Conservation (phyloP, 441 rosid species). For the Jatropha multifida region DNA sequence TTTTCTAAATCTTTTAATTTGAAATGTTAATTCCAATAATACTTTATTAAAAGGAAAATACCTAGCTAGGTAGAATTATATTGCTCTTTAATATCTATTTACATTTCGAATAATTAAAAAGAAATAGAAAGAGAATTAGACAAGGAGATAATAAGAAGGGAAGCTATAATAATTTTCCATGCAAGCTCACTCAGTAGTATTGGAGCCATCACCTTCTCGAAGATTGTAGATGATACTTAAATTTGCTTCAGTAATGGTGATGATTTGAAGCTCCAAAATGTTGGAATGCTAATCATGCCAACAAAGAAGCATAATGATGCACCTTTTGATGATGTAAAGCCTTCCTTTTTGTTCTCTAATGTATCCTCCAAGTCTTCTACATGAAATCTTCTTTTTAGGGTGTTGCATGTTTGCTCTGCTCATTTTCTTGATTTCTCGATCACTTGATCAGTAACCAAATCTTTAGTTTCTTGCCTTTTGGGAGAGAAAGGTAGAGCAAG, state of each 20-base stretch:
- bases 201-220: too few species aligned
- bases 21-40: too few species aligned
- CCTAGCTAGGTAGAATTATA: not conserved
- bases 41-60: not conserved
- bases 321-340: slow-evolving; percentile 52
- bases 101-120: slow-evolving; percentile 9
- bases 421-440: slow-evolving; percentile 13
- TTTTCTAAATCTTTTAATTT: too few species aligned
- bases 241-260: not conserved
- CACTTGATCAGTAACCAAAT: not conserved
- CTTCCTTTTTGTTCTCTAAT: slow-evolving; percentile 49
- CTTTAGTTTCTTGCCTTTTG: not conserved
- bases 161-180: not conserved
- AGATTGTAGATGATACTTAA: too few species aligned
- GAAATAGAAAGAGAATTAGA: not conserved
- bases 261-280: not conserved
- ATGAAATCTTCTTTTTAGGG: slow-evolving; percentile 44
- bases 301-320: slow-evolving; percentile 60
- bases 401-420: slow-evolving; percentile 27
- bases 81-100: slow-evolving; percentile 15
- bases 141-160: not conserved
- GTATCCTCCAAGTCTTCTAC: slow-evolving; percentile 51
- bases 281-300: slow-evolving; percentile 45
- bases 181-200: not conserved
- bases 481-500: not conserved